Percentiles rank a stretch among this genome's conserved stretches.
Evolutionary conservation across 208 protist genomes (phyloP).

Genomic region (Entamoeba moshkovskii): DNA sequence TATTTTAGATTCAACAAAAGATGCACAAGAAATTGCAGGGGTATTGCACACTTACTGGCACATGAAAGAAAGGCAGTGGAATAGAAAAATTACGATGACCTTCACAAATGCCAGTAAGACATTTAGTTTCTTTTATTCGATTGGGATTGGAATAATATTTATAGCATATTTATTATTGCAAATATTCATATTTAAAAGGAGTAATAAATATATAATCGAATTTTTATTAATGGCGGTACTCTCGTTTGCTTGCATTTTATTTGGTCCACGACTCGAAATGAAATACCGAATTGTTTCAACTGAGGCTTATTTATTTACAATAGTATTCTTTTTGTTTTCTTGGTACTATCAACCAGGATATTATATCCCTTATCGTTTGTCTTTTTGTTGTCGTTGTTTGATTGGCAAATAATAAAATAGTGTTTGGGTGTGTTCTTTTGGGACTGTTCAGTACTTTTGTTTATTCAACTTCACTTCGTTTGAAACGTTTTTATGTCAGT

Average conservation of each 20-base stretch:
- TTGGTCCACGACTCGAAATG: background rate
- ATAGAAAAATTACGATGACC: background rate
- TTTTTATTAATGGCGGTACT: background rate
- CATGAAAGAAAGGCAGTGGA: background rate
- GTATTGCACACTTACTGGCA: background rate
- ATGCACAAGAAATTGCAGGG: background rate
- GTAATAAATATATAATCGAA: background rate
- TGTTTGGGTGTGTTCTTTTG: background rate
- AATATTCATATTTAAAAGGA: background rate
- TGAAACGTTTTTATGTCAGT: background rate
- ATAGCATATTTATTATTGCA: background rate
- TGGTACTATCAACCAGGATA: conserved; percentile 1
- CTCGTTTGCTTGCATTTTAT: background rate
- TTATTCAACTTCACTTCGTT: background rate
- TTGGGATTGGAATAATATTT: background rate
- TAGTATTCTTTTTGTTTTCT: background rate
- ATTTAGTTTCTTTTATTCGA: background rate
- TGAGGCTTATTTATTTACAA: background rate
- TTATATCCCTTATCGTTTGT: background rate
- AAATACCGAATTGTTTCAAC: background rate
- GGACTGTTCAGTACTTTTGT: background rate
- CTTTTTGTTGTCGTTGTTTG: background rate
- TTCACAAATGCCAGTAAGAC: background rate
- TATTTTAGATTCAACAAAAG: background rate
- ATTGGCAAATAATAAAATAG: too few relatives aligned